Evolutionary conservation across 2,329 filamentous ascomycete species (phyloP).

Genomic region (Aspergillus novoparasiticus): DNA sequence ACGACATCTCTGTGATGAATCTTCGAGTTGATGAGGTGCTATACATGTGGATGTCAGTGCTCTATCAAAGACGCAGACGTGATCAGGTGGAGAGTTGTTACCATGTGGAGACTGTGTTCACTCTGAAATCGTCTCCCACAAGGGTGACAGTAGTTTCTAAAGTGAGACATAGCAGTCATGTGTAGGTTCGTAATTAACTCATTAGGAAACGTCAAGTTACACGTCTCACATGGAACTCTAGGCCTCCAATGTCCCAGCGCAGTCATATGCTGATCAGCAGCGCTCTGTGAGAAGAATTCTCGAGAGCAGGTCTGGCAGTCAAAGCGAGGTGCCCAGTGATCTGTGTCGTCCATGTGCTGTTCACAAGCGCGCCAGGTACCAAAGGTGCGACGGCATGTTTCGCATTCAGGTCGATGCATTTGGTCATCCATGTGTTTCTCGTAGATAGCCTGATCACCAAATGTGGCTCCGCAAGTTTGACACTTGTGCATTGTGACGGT

Average conservation of each 20-base stretch:
- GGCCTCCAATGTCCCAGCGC: slow-evolving; percentile 30
- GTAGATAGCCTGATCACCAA: slow-evolving; percentile 8
- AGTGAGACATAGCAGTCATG: slow-evolving; percentile 32
- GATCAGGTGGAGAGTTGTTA: slow-evolving; percentile 9
- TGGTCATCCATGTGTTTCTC: slow-evolving; percentile 25
- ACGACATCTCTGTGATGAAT: slow-evolving; percentile 51
- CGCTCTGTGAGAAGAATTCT: slow-evolving; percentile 25
- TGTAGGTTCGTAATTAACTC: slow-evolving; percentile 25
- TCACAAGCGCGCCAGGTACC: slow-evolving; percentile 9
- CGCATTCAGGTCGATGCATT: slow-evolving; percentile 28
- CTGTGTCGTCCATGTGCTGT: slow-evolving; percentile 27
- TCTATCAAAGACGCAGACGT: not conserved
- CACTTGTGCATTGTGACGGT: slow-evolving; percentile 11
- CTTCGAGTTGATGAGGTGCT: slow-evolving; percentile 59
- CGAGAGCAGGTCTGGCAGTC: slow-evolving; percentile 35
- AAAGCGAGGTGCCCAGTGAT: slow-evolving; percentile 22
- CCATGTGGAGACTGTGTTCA: slow-evolving; percentile 35
- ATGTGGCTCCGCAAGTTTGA: slow-evolving; percentile 17
- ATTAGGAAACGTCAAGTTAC: slow-evolving; percentile 21
- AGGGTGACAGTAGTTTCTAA: slow-evolving; percentile 29
- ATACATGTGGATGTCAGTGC: not conserved
- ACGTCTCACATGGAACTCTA: slow-evolving; percentile 30
- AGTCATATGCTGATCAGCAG: slow-evolving; percentile 37
- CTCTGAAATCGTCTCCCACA: slow-evolving; percentile 36
- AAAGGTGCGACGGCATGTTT: slow-evolving; percentile 27